Conservation (phyloP, 352 stramenopile species). For the Blastocystis sp. region DNA sequence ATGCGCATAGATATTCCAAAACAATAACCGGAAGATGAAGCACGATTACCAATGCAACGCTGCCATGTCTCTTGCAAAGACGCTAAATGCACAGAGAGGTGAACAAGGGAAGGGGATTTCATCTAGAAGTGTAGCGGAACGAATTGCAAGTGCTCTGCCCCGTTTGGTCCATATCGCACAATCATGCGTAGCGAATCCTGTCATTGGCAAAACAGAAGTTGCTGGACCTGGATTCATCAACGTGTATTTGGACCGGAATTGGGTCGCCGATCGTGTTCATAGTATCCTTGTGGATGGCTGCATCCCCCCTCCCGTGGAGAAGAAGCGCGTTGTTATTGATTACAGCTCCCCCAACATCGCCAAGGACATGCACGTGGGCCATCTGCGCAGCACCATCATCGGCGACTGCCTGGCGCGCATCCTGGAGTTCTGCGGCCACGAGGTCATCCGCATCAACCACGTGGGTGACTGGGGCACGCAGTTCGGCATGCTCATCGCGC, state of each 20-base stretch:
- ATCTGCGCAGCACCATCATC: slow-evolving; percentile 87
- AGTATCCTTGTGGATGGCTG: slow-evolving; percentile 80
- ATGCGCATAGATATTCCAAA: slow-evolving; percentile 41
- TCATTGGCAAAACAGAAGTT: slow-evolving; percentile 80
- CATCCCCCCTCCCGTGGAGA: slow-evolving; percentile 73
- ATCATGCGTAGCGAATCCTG: slow-evolving; percentile 51
- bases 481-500: slow-evolving; percentile 99
- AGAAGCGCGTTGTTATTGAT: slow-evolving; percentile 80
- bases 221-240: slow-evolving; percentile 96
- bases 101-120: slow-evolving; percentile 76
- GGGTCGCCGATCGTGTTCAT: slow-evolving; percentile 77
- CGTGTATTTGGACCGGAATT: slow-evolving; percentile 84
- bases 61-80: slow-evolving; percentile 91
- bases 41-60: slow-evolving; percentile 96
- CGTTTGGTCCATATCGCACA: background rate
- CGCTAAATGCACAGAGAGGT: slow-evolving; percentile 81
- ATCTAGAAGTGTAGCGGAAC: slow-evolving; percentile 70
- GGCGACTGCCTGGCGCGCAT: slow-evolving; percentile 83
- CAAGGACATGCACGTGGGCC: slow-evolving; percentile 91
- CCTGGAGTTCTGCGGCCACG: slow-evolving; percentile 82
- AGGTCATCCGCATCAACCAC: slow-evolving; percentile 84
- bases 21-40: slow-evolving; percentile 65
- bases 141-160: slow-evolving; percentile 1
- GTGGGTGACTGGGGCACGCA: slow-evolving; percentile 93
- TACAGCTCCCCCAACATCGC: slow-evolving; percentile 90